Conservation (phyloP, 305 asterid genomes). For the Fraxinus dipetala region DNA sequence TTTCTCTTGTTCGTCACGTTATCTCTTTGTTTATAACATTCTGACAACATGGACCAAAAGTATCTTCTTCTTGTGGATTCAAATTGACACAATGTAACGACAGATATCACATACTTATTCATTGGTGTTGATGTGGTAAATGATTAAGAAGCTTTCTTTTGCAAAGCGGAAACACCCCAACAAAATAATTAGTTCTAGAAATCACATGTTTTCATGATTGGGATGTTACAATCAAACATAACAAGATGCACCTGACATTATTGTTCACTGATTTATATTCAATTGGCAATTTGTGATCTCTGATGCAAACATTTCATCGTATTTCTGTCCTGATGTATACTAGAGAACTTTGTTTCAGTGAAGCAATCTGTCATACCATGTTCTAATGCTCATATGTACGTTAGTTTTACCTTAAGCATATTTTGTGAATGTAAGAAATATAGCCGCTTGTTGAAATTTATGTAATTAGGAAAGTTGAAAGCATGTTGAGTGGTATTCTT, state of each 20-base stretch:
- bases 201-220: neutral
- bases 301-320: neutral
- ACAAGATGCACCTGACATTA: neutral
- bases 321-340: neutral
- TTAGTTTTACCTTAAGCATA: neutral
- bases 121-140: neutral
- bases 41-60: neutral
- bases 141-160: neutral
- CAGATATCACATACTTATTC: neutral
- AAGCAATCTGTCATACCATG: neutral
- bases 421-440: neutral
- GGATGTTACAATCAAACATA: neutral
- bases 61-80: neutral
- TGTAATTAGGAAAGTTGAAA: neutral
- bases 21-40: neutral
- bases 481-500: neutral
- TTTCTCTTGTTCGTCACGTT: neutral
- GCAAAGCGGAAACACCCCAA: neutral
- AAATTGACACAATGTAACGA: neutral
- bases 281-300: neutral
- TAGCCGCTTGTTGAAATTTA: neutral
- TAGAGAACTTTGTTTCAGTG: neutral
- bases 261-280: neutral
- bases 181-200: neutral
- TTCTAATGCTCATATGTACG: neutral